A percentile compares a stretch with the other conserved stretches of the same genome.
These are phyloP conservation scores for Tieghemostelium lacteum DNA, from an alignment of 78 protist genomes.

Conservation along the genomic window DNA sequence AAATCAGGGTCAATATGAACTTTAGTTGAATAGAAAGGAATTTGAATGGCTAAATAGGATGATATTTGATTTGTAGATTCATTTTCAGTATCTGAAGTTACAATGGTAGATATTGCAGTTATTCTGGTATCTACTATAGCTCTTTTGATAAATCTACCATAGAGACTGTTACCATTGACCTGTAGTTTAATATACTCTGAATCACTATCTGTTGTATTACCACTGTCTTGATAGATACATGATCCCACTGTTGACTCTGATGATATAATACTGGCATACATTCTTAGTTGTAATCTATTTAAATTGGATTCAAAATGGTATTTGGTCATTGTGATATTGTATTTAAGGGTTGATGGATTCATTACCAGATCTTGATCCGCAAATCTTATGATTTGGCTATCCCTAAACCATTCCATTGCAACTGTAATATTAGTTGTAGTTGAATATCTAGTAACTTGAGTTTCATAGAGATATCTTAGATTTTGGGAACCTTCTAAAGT, in stretches of 20 bases:
- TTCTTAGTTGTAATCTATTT: conserved; percentile 5
- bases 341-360: too few species aligned
- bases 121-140: too few species aligned
- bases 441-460: too few species aligned
- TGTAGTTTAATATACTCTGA: not conserved
- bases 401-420: not conserved
- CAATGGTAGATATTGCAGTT: too few species aligned
- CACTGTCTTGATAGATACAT: not conserved
- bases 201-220: not conserved
- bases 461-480: not conserved
- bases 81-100: too few species aligned
- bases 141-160: too few species aligned
- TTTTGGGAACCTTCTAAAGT: not conserved
- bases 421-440: conserved; percentile 9
- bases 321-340: not conserved
- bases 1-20: too few species aligned
- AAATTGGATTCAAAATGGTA: not conserved
- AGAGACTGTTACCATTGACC: too few species aligned
- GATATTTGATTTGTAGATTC: too few species aligned
- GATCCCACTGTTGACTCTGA: not conserved
- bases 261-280: not conserved
- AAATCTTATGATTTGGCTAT: not conserved
- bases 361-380: not conserved
- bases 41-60: too few species aligned
- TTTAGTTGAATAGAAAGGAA: too few species aligned